phyloP scores from a whole-genome alignment of 768 basidiomycete species.

The Exsudoporus frostii region DNA sequence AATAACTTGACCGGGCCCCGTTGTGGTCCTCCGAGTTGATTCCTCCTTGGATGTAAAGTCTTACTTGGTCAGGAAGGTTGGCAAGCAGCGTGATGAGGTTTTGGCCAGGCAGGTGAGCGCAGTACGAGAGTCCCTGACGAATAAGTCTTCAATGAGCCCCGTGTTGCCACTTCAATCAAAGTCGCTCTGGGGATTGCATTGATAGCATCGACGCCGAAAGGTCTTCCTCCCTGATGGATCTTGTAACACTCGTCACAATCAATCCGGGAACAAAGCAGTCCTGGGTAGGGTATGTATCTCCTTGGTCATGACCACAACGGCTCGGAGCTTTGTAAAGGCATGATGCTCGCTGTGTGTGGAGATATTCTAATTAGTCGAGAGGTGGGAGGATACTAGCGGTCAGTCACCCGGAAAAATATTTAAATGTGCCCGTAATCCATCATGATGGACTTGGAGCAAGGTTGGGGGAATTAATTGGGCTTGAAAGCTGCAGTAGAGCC shows the following conservation, averaged over 20 bases:
- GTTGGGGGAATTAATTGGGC: too few relatives aligned
- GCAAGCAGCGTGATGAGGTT: neutral
- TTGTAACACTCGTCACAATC: too few relatives aligned
- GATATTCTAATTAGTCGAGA: neutral
- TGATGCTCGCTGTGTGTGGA: neutral
- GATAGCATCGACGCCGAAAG: constrained; percentile 6
- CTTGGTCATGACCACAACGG: neutral
- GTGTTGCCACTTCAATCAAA: neutral
- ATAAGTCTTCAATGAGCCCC: neutral
- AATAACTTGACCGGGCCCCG: neutral
- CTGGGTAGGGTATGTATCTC: neutral
- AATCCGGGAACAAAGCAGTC: neutral
- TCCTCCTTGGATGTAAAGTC: neutral
- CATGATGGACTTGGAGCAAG: too few relatives aligned
- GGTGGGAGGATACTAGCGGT: too few relatives aligned
- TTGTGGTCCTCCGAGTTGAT: neutral
- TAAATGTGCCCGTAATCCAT: too few relatives aligned
- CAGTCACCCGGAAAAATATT: neutral
- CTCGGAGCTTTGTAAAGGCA: neutral
- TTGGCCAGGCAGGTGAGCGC: too few relatives aligned
- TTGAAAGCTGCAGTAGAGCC: neutral
- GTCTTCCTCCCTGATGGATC: neutral
- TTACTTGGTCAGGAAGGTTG: neutral
- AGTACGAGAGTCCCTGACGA: neutral
- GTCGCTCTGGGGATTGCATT: neutral